These are phyloP conservation scores for Xylaria acuta DNA, from an alignment of 495 filamentous ascomycete genomes.

Conservation along the genomic window DNA sequence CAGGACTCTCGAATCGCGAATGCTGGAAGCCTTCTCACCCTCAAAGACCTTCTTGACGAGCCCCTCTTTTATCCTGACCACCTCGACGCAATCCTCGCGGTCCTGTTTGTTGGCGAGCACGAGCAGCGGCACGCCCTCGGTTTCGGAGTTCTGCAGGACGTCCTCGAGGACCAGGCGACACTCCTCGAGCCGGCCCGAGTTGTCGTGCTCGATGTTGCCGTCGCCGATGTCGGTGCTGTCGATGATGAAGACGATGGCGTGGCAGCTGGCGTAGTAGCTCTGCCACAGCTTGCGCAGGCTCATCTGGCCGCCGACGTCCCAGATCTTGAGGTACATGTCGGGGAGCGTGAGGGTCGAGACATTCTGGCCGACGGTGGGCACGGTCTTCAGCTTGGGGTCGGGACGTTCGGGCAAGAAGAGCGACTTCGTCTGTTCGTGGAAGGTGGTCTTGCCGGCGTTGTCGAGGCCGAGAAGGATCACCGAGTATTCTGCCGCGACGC, in stretches of 20 bases:
- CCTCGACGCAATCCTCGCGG: slow-evolving; percentile 95
- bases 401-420: slow-evolving; percentile 74
- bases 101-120: slow-evolving; percentile 98
- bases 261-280: slow-evolving; percentile 89
- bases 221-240: slow-evolving; percentile 92
- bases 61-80: slow-evolving; percentile 95
- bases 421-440: slow-evolving; percentile 93
- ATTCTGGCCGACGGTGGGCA: slow-evolving; percentile 97
- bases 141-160: slow-evolving; percentile 83
- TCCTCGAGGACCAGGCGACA: slow-evolving; percentile 87
- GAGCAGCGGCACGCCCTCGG: slow-evolving; percentile 87
- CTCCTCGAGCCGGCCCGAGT: slow-evolving; percentile 76
- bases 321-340: slow-evolving; percentile 96
- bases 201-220: slow-evolving; percentile 65
- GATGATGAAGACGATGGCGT: slow-evolving; percentile 97
- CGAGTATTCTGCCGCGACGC: slow-evolving; percentile 78
- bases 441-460: slow-evolving; percentile 97
- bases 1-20: slow-evolving; percentile 88
- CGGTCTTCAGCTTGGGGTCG: slow-evolving; percentile 70
- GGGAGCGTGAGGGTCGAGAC: slow-evolving; percentile 86
- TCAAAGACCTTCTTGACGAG: slow-evolving; percentile 93
- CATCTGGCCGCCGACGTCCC: slow-evolving; percentile 96
- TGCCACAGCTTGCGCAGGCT: slow-evolving; percentile 91
- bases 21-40: slow-evolving; percentile 82
- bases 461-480: slow-evolving; percentile 96